Base-by-base conservation (phyloP, 139 green algal genomes). In the Gonium pectorale region DNA sequence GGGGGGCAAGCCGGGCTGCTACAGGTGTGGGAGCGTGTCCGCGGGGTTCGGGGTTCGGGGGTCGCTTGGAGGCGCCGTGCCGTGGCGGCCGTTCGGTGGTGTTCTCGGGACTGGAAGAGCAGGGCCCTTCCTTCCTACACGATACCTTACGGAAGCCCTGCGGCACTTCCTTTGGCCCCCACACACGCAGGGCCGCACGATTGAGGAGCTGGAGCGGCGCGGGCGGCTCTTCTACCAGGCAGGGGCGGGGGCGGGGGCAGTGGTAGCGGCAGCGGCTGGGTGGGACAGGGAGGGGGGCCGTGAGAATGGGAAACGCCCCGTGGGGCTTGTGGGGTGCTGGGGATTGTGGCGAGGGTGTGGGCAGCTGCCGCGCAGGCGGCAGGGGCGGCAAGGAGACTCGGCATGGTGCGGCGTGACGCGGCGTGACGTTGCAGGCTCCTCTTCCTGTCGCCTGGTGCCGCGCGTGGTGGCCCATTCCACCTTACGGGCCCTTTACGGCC, bases 141-240 rank as follows among this genome's bases (percentile, higher is more conserved):
- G n/a, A n/a, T n/a, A n/a, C n/a, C n/a, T n/a, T n/a, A n/a, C n/a
- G n/a, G n/a, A n/a, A n/a, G n/a, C n/a, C n/a, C n/a, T n/a, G n/a
- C n/a, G 22, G 6, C 22, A 3, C 22, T 27, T 7, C 35, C 41
- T 59, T 5, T 27, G 27, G 6, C 19, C 17, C 43, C 9, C 11
- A 13, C 6, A 27, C 41, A 22, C 38, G 43, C 41, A 81, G 73
- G 73, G 73, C 0, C 37, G 38, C 2, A 17, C 15, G 35, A 66
- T 81, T 33, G 73, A 3, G 24, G 38, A 81, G 52, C 54, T 81
- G 6, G 11, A 54, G 17, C 54, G 38, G 5, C 73, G 73, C 4
- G 73, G 73, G 26, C 5, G 27, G 8, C 27, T 81, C 3, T 81
- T 81, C 73, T 63, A 67, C 38, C 54, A 52, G 73, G 73, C 56